These are phyloP conservation scores for Scortechinia acanthostroma DNA, from an alignment of 2,329 filamentous ascomycete genomes.

Conservation along the genomic window DNA sequence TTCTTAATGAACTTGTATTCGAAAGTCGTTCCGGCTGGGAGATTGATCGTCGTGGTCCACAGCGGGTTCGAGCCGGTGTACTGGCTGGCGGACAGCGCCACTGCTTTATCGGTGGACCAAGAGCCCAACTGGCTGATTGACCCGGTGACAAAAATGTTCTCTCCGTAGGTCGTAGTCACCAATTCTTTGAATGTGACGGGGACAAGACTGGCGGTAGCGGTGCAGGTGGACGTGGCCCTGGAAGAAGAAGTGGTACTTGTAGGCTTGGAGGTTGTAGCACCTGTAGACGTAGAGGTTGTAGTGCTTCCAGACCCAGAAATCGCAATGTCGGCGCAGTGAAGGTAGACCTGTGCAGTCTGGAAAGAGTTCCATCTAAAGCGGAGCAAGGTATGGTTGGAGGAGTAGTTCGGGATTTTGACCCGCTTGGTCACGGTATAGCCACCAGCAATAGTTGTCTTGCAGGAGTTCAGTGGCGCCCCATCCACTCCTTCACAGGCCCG, in stretches of 20 bases:
- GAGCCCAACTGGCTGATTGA: constrained; percentile 48
- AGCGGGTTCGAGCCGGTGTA: constrained; percentile 54
- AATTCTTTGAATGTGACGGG: constrained; percentile 58
- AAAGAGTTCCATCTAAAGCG: constrained; percentile 46
- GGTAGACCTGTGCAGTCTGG: constrained; percentile 43
- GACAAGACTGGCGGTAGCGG: constrained; percentile 23
- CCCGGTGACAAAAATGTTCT: constrained; percentile 61
- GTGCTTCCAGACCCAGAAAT: constrained; percentile 17
- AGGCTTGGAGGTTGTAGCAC: constrained; percentile 7
- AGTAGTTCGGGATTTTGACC: constrained; percentile 38
- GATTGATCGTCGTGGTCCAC: constrained; percentile 48
- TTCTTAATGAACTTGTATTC: constrained; percentile 67
- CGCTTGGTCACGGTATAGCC: too few species aligned
- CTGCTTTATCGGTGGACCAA: constrained; percentile 48
- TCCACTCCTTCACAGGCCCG: too few species aligned
- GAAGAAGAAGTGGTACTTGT: too few species aligned
- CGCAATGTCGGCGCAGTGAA: constrained; percentile 42
- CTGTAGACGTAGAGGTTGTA: constrained; percentile 8
- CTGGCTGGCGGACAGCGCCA: constrained; percentile 45
- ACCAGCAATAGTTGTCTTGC: too few species aligned
- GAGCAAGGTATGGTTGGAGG: constrained; percentile 38
- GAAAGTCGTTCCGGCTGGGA: constrained; percentile 46
- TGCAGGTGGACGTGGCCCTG: too few species aligned
- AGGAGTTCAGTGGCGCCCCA: too few species aligned
- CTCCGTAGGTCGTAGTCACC: constrained; percentile 48